Percentiles rank a stretch among this genome's conserved stretches.
phyloP scores from a whole-genome alignment of 2,329 filamentous ascomycete genomes.

The Cordyceps pruinosa region DNA sequence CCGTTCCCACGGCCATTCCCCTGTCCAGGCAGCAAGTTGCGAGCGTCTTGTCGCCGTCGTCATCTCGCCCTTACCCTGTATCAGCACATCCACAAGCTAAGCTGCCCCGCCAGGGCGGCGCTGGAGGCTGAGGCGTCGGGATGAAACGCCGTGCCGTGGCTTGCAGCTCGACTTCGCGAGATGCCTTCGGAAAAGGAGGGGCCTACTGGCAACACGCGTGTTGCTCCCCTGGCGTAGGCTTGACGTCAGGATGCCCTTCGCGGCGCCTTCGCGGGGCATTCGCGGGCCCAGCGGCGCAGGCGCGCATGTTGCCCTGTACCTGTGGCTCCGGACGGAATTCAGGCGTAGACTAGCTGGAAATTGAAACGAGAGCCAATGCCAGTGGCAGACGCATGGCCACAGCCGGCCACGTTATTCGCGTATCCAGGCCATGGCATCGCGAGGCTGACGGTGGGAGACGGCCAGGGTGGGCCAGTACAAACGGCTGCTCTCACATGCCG shows the following conservation, averaged over 20 bases:
- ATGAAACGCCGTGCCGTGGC: neutral
- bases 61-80: neutral
- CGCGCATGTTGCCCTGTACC: too few species aligned
- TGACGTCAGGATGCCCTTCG: neutral
- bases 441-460: neutral
- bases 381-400: too few species aligned
- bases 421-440: too few species aligned
- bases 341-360: too few species aligned
- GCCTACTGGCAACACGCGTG: neutral
- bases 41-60: neutral
- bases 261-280: too few species aligned
- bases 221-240: too few species aligned
- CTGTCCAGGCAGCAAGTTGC: neutral
- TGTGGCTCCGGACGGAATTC: too few species aligned
- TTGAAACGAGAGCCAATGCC: too few species aligned
- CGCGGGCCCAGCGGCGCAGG: too few species aligned
- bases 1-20: neutral
- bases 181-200: neutral
- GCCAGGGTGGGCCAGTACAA: neutral
- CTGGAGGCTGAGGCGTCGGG: neutral
- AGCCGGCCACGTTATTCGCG: too few species aligned
- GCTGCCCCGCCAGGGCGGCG: neutral
- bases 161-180: neutral
- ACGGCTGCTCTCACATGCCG: neutral
- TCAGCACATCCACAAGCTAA: too few species aligned